phyloP scores from a whole-genome alignment of 306 rosid genomes.

The Fragaria iinumae region DNA sequence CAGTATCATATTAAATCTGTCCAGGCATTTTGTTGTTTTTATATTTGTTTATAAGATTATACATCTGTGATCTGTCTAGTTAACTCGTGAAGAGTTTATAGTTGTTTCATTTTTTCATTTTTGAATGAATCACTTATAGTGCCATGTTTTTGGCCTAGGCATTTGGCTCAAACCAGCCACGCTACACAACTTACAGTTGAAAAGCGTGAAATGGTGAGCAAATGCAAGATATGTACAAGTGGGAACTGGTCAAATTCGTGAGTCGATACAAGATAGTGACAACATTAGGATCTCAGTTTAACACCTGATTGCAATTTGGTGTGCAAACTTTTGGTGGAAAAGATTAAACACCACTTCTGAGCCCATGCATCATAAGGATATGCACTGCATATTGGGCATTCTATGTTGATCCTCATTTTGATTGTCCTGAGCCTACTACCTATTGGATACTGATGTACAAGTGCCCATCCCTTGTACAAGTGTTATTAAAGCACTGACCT shows the following conservation, averaged over 20 bases:
- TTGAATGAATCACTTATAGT: neutral
- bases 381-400: neutral
- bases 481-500: neutral
- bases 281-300: neutral
- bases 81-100: neutral
- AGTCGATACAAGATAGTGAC: neutral
- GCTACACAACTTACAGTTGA: neutral
- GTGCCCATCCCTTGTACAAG: neutral
- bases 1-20: neutral
- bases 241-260: neutral
- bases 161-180: neutral
- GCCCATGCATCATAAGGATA: neutral
- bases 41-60: neutral
- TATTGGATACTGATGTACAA: neutral
- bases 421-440: neutral
- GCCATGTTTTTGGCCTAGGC: neutral
- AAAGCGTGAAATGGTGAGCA: neutral
- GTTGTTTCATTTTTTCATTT: neutral
- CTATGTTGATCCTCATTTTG: neutral
- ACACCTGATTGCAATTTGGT: neutral
- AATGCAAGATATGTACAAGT: neutral
- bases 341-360: neutral
- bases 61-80: neutral
- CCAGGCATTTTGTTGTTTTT: neutral
- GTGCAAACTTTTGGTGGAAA: neutral